A percentile compares a stretch with the other conserved stretches of the same genome.
Evolutionary conservation across 108 stramenopile genomes (phyloP).

Genomic region (Cylindrotheca fusiformis): DNA sequence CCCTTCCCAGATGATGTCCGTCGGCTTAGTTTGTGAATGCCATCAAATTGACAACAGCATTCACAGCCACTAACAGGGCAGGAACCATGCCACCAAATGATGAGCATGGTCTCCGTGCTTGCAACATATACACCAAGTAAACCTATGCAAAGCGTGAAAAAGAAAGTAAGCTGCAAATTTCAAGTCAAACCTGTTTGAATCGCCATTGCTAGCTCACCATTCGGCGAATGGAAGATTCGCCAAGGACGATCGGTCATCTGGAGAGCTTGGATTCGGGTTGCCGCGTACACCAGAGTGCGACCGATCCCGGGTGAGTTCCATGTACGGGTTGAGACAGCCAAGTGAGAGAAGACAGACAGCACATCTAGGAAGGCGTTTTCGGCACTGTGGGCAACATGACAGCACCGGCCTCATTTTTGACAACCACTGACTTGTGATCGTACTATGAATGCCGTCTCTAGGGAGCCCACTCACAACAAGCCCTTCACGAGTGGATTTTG

Average conservation of each 20-base stretch:
- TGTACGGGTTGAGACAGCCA: conserved; percentile 87
- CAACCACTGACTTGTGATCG: conserved; percentile 77
- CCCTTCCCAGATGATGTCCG: too few relatives aligned
- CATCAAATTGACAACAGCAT: conserved; percentile 84
- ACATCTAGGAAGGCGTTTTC: conserved; percentile 84
- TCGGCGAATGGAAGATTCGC: conserved; percentile 75
- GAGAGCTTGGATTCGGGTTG: conserved; percentile 14
- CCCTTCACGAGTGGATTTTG: conserved; percentile 61
- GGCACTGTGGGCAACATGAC: conserved; percentile 86
- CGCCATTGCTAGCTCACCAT: too few relatives aligned
- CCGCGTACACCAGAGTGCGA: conserved; percentile 23
- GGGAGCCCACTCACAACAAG: conserved; percentile 70
- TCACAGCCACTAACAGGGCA: conserved; percentile 90
- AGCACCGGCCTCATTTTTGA: conserved; percentile 78
- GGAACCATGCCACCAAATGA: conserved; percentile 84
- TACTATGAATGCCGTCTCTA: conserved; percentile 65
- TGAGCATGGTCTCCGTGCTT: conserved; percentile 85
- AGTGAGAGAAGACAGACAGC: conserved; percentile 81
- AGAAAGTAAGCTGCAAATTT: too few relatives aligned
- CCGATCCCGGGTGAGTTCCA: conserved; percentile 70
- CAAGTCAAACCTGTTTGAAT: too few relatives aligned
- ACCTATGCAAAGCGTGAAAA: background rate
- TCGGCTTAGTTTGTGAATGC: conserved; percentile 69
- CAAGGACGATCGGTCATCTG: conserved; percentile 58
- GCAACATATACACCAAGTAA: conserved; percentile 90